Evolutionary conservation across 129 eudicot genomes (phyloP), one percentile per base, ranked within the genome.

Genomic region (Saussurea involucrata): DNA sequence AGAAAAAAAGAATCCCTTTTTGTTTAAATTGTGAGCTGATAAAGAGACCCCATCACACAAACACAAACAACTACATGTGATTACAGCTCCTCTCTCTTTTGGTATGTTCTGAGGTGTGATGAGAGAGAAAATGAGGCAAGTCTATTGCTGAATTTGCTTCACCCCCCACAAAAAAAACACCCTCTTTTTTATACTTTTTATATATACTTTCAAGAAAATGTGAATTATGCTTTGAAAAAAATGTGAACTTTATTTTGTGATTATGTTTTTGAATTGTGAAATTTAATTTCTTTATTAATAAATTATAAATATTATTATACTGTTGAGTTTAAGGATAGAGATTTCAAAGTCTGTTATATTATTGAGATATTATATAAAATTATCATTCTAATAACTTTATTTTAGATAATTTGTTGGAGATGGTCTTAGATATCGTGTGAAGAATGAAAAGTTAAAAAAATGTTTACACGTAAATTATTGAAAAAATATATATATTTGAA

Each of bases 1-100:
- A 20, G 27, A 63, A 46, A 44, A 31, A 58, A 69, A 28, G 27
- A 69, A 72, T 76, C 20, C 44, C 76, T 76, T 78, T 61, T 72
- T 66, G 57, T 61, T 63, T 63, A 85, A 53, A 84, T 85, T 84
- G 90, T 84, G 81, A 82, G 87, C 69, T 77, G 31, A 82, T 65
- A 83, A 75, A 76, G 89, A 87, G 92, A 87, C 79, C 90, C 92
- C 89, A 78, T 81, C 18, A 80, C 77, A 79, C 85, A 86, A 27
- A 27, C 29, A 84, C n/a, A n/a, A n/a, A 83, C 88, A 88, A 76
- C 79, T 70, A 89, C 97, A 92, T 85, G 95, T 92, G 97, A 92
- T 75, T 87, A 82, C 97, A 91, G 92, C 96, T 88, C 83, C 79
- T 80, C 77, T 66, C 42, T 80, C 81, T 86, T 82, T 83, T 80